Base-by-base conservation (phyloP, 1,284 basidiomycete species). In the Amylostereum areolatum region DNA sequence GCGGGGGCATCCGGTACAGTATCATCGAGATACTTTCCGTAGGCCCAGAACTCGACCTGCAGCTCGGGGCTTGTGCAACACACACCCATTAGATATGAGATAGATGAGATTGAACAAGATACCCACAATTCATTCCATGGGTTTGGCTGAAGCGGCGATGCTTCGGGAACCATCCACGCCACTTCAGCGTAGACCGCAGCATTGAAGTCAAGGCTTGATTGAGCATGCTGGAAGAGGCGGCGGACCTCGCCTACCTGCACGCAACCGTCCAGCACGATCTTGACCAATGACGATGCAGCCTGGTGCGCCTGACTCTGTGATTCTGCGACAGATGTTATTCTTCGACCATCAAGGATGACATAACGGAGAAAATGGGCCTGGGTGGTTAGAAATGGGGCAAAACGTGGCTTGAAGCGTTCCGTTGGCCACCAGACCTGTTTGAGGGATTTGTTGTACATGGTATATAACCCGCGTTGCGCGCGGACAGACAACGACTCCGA, bases 181-280 rank as follows among this genome's bases (percentile, higher is more conserved):
- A 53, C 48, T 32, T 53, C 48, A 3, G 52, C 52, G 34, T 47
- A 53, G n/a, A 48, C 34, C 4, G 39, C 45, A 6, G 45, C 30
- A 12, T 18, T 34, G 24, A 25, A 18, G 28, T 27, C 2, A 34
- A 40, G n/a, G 3, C 48, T 48, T n/a, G 33, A 11, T 32, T 53
- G 48, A 3, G 7, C 5, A 32, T 51, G 51, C 9, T 51, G 49
- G 18, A 48, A 46, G 10, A 50, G 27, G 10, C 39, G 32, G 6
- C 46, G 11, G 12, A 53, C 43, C 27, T 51, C 49, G 10, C 49
- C 52, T n/a, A 24, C 49, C 32, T 33, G 32, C 31, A 25, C 8
- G 12, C 18, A 8, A 8, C 43, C 25, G 24, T 32, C 33, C 8
- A 41, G 6, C 24, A 35, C 12, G 10, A 48, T 48, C 30, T 50